Percentiles rank a stretch among this genome's conserved stretches.
These are phyloP conservation scores for Castanea sativa DNA, from an alignment of 306 rosid species.

Conservation along the genomic window DNA sequence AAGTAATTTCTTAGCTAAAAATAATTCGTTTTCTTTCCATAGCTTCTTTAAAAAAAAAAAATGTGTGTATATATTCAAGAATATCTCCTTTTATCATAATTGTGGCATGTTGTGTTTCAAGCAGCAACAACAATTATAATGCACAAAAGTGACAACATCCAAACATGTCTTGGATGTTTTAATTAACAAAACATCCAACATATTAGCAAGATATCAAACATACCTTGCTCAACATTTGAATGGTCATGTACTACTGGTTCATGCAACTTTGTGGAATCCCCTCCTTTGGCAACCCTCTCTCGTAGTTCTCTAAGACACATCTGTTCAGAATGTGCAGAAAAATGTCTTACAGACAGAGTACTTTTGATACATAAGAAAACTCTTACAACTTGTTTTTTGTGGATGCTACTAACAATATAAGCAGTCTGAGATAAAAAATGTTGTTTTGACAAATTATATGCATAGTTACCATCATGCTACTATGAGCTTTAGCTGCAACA, in stretches of 20 bases:
- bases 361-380: neutral
- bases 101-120: neutral
- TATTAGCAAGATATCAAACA: neutral
- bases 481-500: neutral
- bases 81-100: neutral
- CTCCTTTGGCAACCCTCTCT: constrained; percentile 91
- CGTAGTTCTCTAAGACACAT: constrained; percentile 73
- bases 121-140: neutral
- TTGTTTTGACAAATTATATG: too few relatives aligned
- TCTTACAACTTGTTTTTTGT: neutral
- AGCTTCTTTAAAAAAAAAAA: neutral
- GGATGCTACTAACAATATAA: neutral
- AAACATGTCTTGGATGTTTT: neutral
- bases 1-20: neutral
- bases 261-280: constrained; percentile 77
- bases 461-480: neutral
- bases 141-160: neutral
- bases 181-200: neutral
- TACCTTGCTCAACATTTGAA: constrained; percentile 60
- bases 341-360: neutral
- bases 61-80: too few relatives aligned
- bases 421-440: neutral
- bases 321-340: constrained; percentile 29
- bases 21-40: neutral
- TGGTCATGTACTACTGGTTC: constrained; percentile 46